Evolutionary conservation across 2,329 filamentous ascomycete species (phyloP).

Genomic region (Cytospora mali): DNA sequence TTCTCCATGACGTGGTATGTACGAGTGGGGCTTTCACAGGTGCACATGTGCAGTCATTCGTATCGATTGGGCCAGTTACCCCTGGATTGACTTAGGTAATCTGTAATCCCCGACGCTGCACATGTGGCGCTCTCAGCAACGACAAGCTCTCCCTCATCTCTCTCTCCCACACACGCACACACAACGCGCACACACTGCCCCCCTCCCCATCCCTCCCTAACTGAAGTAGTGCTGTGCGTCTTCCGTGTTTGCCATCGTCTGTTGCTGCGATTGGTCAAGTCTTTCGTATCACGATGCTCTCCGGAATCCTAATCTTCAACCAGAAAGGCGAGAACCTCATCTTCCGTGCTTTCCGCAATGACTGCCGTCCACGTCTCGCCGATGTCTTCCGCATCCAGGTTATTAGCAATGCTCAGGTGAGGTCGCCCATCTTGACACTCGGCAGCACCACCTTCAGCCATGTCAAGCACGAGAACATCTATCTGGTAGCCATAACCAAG

Average conservation of each 20-base stretch:
- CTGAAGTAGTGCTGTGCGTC: no score
- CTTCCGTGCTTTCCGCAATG: slow-evolving; percentile 97
- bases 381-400: slow-evolving; percentile 99
- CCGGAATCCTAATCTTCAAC: slow-evolving; percentile 96
- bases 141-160: neutral
- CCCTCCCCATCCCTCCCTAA: neutral
- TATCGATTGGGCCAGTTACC: slow-evolving; percentile 4
- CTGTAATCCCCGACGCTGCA: no score
- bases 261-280: neutral
- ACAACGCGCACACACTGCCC: no score
- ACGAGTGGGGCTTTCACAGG: no score
- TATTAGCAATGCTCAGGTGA: slow-evolving; percentile 96
- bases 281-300: slow-evolving; percentile 69
- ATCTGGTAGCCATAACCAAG: slow-evolving; percentile 95
- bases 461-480: slow-evolving; percentile 99
- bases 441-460: slow-evolving; percentile 99
- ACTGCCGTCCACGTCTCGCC: slow-evolving; percentile 94
- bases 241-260: neutral
- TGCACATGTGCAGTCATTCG: no score
- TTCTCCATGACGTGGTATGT: no score
- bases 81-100: slow-evolving; percentile 18
- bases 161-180: neutral
- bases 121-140: no score
- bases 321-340: slow-evolving; percentile 99
- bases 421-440: slow-evolving; percentile 94